phyloP scores from a whole-genome alignment of 805 yeast genomes.

The Saturnispora saitoi region DNA sequence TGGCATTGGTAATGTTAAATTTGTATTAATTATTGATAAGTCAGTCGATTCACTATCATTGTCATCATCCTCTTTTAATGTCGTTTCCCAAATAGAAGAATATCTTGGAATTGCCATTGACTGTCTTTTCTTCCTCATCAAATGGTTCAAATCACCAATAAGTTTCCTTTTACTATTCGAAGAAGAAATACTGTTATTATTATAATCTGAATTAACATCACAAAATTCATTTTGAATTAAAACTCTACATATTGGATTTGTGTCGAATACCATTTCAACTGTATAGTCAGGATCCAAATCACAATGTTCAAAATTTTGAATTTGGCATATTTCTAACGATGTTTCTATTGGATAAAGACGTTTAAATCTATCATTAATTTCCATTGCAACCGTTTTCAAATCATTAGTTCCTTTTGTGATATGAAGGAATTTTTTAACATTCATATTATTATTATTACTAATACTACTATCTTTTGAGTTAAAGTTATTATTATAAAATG shows the following conservation, averaged over 20 bases:
- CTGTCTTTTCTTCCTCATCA: conserved; percentile 27
- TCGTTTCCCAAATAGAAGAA: conserved; percentile 19
- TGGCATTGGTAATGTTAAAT: conserved; percentile 12
- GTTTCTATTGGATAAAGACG: conserved; percentile 60
- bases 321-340: conserved; percentile 43
- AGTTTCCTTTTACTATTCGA: conserved; percentile 19
- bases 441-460: neutral
- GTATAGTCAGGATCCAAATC: conserved; percentile 74
- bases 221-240: conserved; percentile 33
- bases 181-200: neutral
- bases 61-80: conserved; percentile 5
- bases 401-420: conserved; percentile 43
- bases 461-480: no score
- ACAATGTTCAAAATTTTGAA: conserved; percentile 61
- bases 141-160: conserved; percentile 20
- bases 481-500: neutral
- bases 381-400: conserved; percentile 42
- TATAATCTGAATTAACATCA: neutral
- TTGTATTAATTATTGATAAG: conserved; percentile 3
- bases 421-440: conserved; percentile 47
- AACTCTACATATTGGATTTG: conserved; percentile 39
- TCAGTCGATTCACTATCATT: conserved; percentile 2
- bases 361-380: conserved; percentile 45
- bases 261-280: conserved; percentile 56
- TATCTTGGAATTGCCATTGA: conserved; percentile 10